Evolutionary conservation across 768 basidiomycete genomes (phyloP).

Genomic region (Mycena leptocephala): DNA sequence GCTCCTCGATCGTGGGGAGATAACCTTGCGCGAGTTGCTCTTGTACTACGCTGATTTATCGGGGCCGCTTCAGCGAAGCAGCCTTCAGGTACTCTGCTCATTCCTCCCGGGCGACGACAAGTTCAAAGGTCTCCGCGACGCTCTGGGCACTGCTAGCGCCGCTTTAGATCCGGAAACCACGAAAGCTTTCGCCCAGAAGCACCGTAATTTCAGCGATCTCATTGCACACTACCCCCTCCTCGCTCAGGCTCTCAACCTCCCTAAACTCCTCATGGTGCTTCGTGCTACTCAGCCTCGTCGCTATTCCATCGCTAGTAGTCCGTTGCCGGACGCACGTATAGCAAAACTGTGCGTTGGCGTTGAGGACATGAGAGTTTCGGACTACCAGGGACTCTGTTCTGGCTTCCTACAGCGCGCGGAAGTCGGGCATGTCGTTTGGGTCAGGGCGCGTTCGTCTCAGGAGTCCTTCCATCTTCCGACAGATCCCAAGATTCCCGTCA

Average conservation of each 20-base stretch:
- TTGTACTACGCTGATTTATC: conserved; percentile 28
- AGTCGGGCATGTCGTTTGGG: conserved; percentile 28
- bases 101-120: conserved; percentile 27
- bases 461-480: conserved; percentile 31
- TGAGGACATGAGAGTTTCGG: conserved; percentile 22
- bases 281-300: conserved; percentile 31
- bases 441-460: conserved; percentile 9
- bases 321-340: conserved; percentile 11
- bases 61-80: conserved; percentile 24
- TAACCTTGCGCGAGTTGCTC: conserved; percentile 27
- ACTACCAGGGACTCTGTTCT: conserved; percentile 28
- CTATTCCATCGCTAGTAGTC: conserved; percentile 32
- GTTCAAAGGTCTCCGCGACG: not conserved
- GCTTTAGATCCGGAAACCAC: not conserved
- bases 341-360: conserved; percentile 29
- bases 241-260: conserved; percentile 19
- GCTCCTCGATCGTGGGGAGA: conserved; percentile 12
- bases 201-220: conserved; percentile 26
- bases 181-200: not conserved
- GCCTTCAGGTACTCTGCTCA: not conserved
- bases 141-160: conserved; percentile 1
- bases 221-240: conserved; percentile 20
- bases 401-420: conserved; percentile 21
- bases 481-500: conserved; percentile 23
- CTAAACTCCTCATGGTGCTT: conserved; percentile 16